Evolutionary conservation across 2,329 filamentous ascomycete genomes (phyloP), one percentile per base, ranked within the genome.

Genomic region (Madurella mycetomatis): DNA sequence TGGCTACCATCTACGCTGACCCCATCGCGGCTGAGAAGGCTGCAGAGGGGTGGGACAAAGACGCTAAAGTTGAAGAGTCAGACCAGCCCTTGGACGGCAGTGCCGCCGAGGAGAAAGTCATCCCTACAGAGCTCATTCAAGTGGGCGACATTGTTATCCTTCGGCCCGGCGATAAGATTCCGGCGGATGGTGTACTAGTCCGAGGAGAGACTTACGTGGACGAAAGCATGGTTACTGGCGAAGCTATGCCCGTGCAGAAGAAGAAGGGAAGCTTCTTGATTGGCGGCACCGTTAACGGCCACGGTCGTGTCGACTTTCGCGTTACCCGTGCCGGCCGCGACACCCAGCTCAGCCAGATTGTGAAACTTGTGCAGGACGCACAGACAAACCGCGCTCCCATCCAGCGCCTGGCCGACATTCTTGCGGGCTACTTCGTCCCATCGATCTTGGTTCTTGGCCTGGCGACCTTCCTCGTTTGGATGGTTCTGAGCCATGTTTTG

Each of bases 211-310:
- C 90, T 37, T 96, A 95, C 65, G 83, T 96, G 18, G 91, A 99
- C 62, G 94, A 99, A 73, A 96, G 91, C 67, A 97, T 97, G 92
- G 92, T 99, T 47, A 99, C 94, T 5, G 94, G 94, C 61, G 94
- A 99, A 73, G 88, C 94, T 2, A 92, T 96, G 81, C 92, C 94
- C 0, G 91, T 97, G 37, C 84, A 90, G 64, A 99, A 99, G 73
- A 86, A 82, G 62, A 86, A 89, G 64, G 90, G 88, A 9, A 85
- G 84, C 62, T 73, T 82, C 42, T 76, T 99, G 54, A 94, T 97
- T 69, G 94, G 91, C 48, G 94, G 94, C 31, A 97, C 94, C 2
- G 92, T 99, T 66, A 99, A 99, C 68, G 90, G 92, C 19, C 87
- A 92, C 60, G 94, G 94, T 2, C 85, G 92, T 46, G 77, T 96